phyloP scores from a whole-genome alignment of 73 alveolate species.

The Paramecium sexaurelia region DNA sequence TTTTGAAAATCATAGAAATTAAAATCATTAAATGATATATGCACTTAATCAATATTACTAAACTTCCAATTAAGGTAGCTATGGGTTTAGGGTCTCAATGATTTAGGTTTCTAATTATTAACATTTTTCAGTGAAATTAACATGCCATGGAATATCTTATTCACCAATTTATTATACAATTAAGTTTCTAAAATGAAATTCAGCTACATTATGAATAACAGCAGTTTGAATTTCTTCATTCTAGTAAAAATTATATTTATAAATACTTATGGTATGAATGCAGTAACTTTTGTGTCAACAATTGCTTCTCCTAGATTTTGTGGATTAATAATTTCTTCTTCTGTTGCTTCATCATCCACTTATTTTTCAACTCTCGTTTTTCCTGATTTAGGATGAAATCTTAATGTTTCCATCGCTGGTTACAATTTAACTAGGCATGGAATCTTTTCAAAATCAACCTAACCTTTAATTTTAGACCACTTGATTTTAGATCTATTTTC shows the following conservation, averaged over 20 bases:
- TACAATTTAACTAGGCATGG: background rate
- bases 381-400: constrained; percentile 47
- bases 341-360: background rate
- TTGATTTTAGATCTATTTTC: background rate
- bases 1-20: background rate
- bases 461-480: background rate
- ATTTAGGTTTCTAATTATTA: background rate
- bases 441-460: background rate
- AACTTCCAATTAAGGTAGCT: constrained; percentile 26
- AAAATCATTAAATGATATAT: background rate
- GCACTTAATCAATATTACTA: constrained; percentile 15
- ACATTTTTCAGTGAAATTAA: constrained; percentile 20
- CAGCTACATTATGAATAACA: constrained; percentile 33
- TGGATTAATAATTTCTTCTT: constrained; percentile 43
- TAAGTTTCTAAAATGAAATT: background rate
- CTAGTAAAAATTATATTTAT: background rate
- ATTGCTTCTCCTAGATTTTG: constrained; percentile 22
- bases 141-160: background rate
- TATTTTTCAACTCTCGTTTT: background rate
- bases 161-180: background rate
- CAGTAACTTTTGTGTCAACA: constrained; percentile 32
- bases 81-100: background rate
- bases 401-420: background rate
- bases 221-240: constrained; percentile 39
- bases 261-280: constrained; percentile 1